phyloP scores from a whole-genome alignment of 2,329 filamentous ascomycete species.

The Pyrenophora seminiperda region DNA sequence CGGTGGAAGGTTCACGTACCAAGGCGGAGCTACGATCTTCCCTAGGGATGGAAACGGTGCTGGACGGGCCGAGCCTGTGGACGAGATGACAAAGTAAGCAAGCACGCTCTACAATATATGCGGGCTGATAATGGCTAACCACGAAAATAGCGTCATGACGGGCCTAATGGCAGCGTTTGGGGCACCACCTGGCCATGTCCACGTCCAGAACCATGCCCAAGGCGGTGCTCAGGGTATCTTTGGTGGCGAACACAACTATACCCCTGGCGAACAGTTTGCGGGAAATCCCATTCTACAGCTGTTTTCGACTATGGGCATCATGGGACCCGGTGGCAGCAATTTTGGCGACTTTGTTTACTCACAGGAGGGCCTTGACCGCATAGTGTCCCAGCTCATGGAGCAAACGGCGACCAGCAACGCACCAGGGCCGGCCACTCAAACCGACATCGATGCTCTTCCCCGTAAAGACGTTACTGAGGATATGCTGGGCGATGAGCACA shows the following conservation, averaged over 20 bases:
- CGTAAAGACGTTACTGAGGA: slow-evolving; percentile 71
- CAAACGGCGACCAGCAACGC: slow-evolving; percentile 76
- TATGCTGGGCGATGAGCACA: slow-evolving; percentile 71
- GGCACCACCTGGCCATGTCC: slow-evolving; percentile 27
- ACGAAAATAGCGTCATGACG: slow-evolving; percentile 34
- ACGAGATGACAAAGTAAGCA: slow-evolving; percentile 49
- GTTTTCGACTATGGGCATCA: slow-evolving; percentile 44
- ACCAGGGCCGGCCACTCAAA: slow-evolving; percentile 77
- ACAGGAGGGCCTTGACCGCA: slow-evolving; percentile 86
- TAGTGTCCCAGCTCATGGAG: slow-evolving; percentile 88
- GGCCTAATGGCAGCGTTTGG: slow-evolving; percentile 44
- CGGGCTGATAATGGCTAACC: slow-evolving; percentile 20
- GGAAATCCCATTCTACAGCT: slow-evolving; percentile 53
- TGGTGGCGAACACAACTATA: slow-evolving; percentile 13
- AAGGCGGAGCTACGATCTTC: slow-evolving; percentile 47
- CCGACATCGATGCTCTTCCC: slow-evolving; percentile 74
- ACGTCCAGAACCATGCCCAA: slow-evolving; percentile 16
- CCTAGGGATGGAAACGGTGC: slow-evolving; percentile 59
- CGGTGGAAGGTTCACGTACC: slow-evolving; percentile 39
- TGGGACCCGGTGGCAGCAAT: slow-evolving; percentile 41
- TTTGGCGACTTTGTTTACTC: slow-evolving; percentile 84
- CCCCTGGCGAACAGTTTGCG: slow-evolving; percentile 10
- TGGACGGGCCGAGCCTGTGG: slow-evolving; percentile 54
- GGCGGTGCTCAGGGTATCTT: slow-evolving; percentile 14
- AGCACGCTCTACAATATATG: slow-evolving; percentile 50